Conservation (phyloP, 2,329 filamentous ascomycete genomes). For the Ambrosiella cleistominuta region DNA sequence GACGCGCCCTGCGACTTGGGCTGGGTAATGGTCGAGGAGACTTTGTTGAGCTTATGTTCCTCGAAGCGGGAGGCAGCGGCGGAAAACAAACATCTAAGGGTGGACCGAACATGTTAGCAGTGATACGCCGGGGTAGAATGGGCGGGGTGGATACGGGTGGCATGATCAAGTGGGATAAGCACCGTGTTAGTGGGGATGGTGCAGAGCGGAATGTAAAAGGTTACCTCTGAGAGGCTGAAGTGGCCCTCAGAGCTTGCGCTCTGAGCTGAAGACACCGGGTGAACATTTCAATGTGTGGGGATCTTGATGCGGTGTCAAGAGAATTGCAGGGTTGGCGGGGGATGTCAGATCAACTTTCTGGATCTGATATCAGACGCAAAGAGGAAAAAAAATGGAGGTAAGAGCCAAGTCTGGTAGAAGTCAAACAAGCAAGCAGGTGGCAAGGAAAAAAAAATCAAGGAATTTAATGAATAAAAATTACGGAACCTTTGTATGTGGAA, state of each 20-base stretch:
- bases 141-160: no score
- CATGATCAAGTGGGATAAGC: not conserved
- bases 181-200: not conserved
- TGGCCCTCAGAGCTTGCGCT: slow-evolving; percentile 16
- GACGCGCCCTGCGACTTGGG: slow-evolving; percentile 96
- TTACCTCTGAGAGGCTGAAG: slow-evolving; percentile 9
- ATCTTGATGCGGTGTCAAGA: not conserved
- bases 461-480: not conserved
- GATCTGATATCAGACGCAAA: not conserved
- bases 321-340: not conserved
- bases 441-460: not conserved
- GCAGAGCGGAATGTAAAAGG: not conserved
- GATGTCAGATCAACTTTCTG: not conserved
- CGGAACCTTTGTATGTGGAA: not conserved
- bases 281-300: slow-evolving; percentile 14
- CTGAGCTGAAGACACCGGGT: slow-evolving; percentile 14
- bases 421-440: not conserved
- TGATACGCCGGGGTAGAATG: not conserved
- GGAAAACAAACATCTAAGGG: slow-evolving; percentile 31
- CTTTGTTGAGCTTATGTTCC: slow-evolving; percentile 50
- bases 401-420: not conserved
- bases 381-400: not conserved
- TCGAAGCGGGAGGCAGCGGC: slow-evolving; percentile 30
- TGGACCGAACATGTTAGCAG: not conserved
- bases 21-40: slow-evolving; percentile 76